phyloP scores from a whole-genome alignment of 1,139 yeast species.

The Waltiozyma sp. region DNA sequence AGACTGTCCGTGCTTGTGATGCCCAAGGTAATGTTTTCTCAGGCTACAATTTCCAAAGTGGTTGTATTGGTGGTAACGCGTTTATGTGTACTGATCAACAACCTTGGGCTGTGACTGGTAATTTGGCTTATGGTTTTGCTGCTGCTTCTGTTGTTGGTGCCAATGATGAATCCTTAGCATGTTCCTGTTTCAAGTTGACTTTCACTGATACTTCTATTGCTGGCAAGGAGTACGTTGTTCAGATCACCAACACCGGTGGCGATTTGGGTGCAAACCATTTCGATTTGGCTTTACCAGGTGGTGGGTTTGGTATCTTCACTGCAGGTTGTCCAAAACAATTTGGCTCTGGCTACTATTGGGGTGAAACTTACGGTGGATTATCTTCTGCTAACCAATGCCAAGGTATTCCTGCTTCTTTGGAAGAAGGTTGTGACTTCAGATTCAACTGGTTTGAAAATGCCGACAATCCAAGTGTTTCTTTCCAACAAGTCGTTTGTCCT shows the following conservation, averaged over 20 bases:
- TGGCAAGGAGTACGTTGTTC: constrained; percentile 6
- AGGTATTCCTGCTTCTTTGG: constrained; percentile 3
- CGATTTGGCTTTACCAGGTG: constrained; percentile 9
- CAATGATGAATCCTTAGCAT: constrained; percentile 6
- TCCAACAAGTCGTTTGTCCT: constrained; percentile 9
- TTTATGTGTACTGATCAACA: constrained; percentile 8
- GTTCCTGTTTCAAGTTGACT: constrained; percentile 7
- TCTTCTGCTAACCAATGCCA: constrained; percentile 2
- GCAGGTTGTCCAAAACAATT: constrained; percentile 6
- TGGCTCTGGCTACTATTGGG: constrained; percentile 7
- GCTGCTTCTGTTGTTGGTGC: constrained; percentile 8
- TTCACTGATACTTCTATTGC: constrained; percentile 5
- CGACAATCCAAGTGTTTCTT: constrained; percentile 8
- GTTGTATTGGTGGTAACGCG: constrained; percentile 8
- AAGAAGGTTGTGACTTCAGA: constrained; percentile 9
- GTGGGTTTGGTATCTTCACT: constrained; percentile 6
- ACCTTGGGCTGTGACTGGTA: constrained; percentile 6
- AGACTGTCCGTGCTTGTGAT: constrained; percentile 7
- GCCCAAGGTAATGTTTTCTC: constrained; percentile 6
- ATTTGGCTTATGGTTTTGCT: constrained; percentile 9
- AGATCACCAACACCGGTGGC: constrained; percentile 8
- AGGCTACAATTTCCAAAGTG: constrained; percentile 4
- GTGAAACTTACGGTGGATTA: constrained; percentile 8
- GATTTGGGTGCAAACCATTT: constrained; percentile 7
- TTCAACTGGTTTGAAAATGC: constrained; percentile 7